These are phyloP conservation scores for Zygoascus sp. DNA, from an alignment of 1,139 yeast genomes.

Conservation along the genomic window DNA sequence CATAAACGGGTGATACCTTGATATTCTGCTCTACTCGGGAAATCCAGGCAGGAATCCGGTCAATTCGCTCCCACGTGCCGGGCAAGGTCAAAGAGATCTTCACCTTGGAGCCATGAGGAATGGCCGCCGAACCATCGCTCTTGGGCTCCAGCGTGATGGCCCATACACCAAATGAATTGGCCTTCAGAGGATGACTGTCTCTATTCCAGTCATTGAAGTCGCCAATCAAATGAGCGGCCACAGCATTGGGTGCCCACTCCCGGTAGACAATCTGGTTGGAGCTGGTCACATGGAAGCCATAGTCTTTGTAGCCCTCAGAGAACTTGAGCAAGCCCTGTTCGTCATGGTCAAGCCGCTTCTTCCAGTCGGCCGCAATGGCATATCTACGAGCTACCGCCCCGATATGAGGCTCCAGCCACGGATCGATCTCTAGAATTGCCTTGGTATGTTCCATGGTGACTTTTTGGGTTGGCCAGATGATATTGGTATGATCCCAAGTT, in stretches of 20 bases:
- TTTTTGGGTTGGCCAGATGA: background rate
- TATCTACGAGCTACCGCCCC: conserved; percentile 54
- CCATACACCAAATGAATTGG: conserved; percentile 68
- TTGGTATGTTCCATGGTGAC: conserved; percentile 7
- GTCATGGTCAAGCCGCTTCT: conserved; percentile 40
- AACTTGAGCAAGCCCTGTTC: conserved; percentile 50
- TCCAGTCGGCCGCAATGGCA: conserved; percentile 55
- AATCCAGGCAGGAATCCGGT: conserved; percentile 87
- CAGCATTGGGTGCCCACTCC: conserved; percentile 91
- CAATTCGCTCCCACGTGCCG: conserved; percentile 60
- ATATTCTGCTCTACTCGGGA: conserved; percentile 69
- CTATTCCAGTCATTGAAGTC: conserved; percentile 86
- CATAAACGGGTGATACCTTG: conserved; percentile 55
- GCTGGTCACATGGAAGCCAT: conserved; percentile 67
- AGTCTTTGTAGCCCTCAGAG: conserved; percentile 58
- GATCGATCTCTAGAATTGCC: conserved; percentile 56
- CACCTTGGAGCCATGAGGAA: conserved; percentile 75
- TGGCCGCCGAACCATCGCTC: conserved; percentile 52
- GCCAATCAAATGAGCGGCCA: conserved; percentile 69
- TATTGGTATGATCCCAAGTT: background rate
- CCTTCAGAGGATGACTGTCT: conserved; percentile 51
- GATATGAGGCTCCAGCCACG: conserved; percentile 83
- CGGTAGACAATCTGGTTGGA: conserved; percentile 56
- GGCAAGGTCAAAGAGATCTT: conserved; percentile 66
- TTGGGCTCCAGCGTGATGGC: conserved; percentile 47